Evolutionary conservation across 1,139 yeast genomes (phyloP).

Genomic region (Saccharomyces hybrid): DNA sequence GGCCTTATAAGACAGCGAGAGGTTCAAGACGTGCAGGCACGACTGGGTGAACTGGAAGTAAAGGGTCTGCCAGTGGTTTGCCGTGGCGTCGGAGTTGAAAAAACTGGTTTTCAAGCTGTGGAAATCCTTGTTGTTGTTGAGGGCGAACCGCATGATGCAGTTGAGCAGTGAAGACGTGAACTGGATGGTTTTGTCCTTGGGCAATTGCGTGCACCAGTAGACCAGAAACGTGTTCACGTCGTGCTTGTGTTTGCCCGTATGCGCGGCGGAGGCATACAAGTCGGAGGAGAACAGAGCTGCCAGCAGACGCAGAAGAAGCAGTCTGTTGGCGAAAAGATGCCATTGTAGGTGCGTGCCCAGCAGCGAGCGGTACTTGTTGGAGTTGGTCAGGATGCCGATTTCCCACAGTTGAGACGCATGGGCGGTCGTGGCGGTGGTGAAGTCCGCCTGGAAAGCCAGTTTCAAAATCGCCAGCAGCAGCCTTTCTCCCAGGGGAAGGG

Average conservation of each 20-base stretch:
- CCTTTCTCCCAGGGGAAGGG: not conserved
- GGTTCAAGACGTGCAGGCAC: constrained; percentile 53
- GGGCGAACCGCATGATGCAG: not conserved
- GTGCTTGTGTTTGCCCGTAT: not conserved
- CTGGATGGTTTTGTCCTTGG: constrained; percentile 19
- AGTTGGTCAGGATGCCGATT: not conserved
- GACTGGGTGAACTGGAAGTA: constrained; percentile 48
- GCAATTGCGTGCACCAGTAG: not conserved
- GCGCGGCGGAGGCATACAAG: not conserved
- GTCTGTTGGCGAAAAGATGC: not conserved
- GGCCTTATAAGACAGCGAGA: constrained; percentile 46
- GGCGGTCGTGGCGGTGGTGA: not conserved
- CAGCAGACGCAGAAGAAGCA: not conserved
- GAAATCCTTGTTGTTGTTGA: not conserved
- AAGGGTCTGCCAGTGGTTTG: constrained; percentile 33
- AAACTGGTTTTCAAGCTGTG: not conserved
- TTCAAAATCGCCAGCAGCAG: not conserved
- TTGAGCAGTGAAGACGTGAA: constrained; percentile 1
- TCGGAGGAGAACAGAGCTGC: not conserved
- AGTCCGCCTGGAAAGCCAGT: not conserved
- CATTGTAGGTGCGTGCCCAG: not conserved
- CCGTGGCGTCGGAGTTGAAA: not conserved
- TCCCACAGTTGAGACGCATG: not conserved
- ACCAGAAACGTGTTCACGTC: not conserved
- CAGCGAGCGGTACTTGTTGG: not conserved